Base-by-base conservation (phyloP, 768 basidiomycete species). In the Suillus fuscotomentosus region DNA sequence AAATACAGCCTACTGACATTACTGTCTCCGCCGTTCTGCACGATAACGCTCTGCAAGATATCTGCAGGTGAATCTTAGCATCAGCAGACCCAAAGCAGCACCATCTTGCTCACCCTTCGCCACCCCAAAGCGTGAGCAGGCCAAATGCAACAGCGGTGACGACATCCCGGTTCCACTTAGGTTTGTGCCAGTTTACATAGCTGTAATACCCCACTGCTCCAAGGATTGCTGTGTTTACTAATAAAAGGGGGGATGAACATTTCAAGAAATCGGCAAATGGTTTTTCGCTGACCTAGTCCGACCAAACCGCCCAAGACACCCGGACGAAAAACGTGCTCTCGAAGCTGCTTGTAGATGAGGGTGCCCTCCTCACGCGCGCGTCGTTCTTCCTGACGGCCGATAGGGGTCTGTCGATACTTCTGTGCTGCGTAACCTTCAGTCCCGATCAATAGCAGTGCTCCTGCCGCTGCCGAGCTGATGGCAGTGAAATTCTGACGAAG, bases 171-270 rank as follows among this genome's bases (percentile, higher is more conserved):
- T 92, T 88, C 91, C 91, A 92, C 3, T 68, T 74, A 1, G 84
- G 82, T 41, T 75, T 75, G 66, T 90, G 78, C 89, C 91, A 92
- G 73, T 91, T 82, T 54, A 75, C 71, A 73, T 90, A 92, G 1
- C 81, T 80, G 63, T 83, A 75, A 72, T 89, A 93, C 3, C 88
- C 88, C 15, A 91, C 75, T 20, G 82, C 73, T 3, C 88, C 86
- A 36, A 92, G 71, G 14, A 92, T 73, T 5, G 82, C 87, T 1
- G 87, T 76, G 69, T 93, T 93, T 59, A 88, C 86, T 87, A n/a
- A 59, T 34, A 8, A 48, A 13, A 22, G 61, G 39, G 39, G 53
- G 10, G 0, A 41, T 3, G 3, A 64, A 41, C 66, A 39, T 57
- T 38, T 43, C 4, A 5, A 60, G 41, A 38, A n/a, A 43, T 39